Evolutionary conservation across 306 rosid species (phyloP), one percentile per base, ranked within the genome.

Genomic region (Quercus agrifolia): DNA sequence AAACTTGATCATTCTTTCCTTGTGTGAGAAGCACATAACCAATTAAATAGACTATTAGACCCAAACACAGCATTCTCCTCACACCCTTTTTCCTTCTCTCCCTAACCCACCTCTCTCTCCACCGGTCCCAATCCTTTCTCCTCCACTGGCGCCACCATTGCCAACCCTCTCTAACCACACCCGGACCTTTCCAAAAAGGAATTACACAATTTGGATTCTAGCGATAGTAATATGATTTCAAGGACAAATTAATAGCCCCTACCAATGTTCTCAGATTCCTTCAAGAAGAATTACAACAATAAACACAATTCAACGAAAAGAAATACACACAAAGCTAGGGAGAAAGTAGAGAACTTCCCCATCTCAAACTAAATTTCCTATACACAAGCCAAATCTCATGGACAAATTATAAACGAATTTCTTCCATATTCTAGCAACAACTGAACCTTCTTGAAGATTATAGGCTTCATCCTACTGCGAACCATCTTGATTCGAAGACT

Each of bases 381-480:
- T 74, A 78, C 62, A 79, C 84, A 84, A 80, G 76, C 44, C 44
- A 38, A 38, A 38, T 38, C 44, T 38, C 10, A 38, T 38, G 10
- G 10, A 38, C 44, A 38, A 35, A 11, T 28, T 46, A 66, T 31
- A 66, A 31, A 66, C 14, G 8, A 28, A 27, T 28, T 6, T 4
- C 15, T 7, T 38, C 46, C 46, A 17, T 28, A 17, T 57, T 57
- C 71, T 66, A 6, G 13, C 71, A 31, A 18, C 21, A 66, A 31
- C 1, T 18, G 5, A 66, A 66, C 46, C 25, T 14, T 56, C 8
- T 27, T 38, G 49, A 18, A 75, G 46, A 55, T 58, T 38, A 61
- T 10, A 54, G 28, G 74, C 77, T 58, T 59, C 52, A 20, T 17
- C 70, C 14, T 55, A 49, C 78, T 58, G 25, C 4, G 25, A 70